Conservation (phyloP, 352 stramenopile species). For the Peronospora farinosa region DNA sequence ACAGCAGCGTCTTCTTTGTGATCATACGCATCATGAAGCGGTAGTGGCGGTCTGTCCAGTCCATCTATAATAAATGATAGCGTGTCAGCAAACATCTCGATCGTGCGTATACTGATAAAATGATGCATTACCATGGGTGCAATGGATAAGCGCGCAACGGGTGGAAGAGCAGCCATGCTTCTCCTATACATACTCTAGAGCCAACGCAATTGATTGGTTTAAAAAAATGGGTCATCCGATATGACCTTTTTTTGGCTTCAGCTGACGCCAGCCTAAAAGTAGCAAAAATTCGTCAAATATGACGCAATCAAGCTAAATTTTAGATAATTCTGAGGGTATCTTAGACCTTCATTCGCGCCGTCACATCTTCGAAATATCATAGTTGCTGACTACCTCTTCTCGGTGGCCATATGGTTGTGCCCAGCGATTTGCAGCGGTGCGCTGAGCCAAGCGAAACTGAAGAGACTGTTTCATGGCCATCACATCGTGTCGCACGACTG, state of each 20-base stretch:
- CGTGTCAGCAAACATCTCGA: not conserved
- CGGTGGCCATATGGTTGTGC: no score
- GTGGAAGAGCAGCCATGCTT: conserved; percentile 30
- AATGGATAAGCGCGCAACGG: conserved; percentile 55
- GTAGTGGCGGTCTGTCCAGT: conserved; percentile 95
- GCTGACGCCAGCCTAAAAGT: no score
- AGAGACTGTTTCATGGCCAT: no score
- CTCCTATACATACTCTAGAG: conserved; percentile 24
- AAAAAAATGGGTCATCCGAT: not conserved
- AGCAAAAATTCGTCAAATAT: no score
- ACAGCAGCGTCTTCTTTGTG: conserved; percentile 90
- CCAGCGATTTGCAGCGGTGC: no score
- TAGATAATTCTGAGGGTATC: no score
- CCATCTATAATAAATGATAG: conserved; percentile 78
- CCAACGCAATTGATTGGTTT: conserved; percentile 9
- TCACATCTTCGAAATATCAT: no score
- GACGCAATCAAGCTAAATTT: no score
- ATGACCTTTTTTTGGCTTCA: not conserved
- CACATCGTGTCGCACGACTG: no score
- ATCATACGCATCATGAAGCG: conserved; percentile 92
- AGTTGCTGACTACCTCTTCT: no score
- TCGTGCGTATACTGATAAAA: not conserved
- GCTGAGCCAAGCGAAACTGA: no score
- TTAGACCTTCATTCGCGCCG: no score
- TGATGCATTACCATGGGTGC: conserved; percentile 49